A percentile compares a stretch with the other conserved stretches of the same genome.
Conservation (phyloP, 768 basidiomycete species). For the Polyporus arcularius region DNA sequence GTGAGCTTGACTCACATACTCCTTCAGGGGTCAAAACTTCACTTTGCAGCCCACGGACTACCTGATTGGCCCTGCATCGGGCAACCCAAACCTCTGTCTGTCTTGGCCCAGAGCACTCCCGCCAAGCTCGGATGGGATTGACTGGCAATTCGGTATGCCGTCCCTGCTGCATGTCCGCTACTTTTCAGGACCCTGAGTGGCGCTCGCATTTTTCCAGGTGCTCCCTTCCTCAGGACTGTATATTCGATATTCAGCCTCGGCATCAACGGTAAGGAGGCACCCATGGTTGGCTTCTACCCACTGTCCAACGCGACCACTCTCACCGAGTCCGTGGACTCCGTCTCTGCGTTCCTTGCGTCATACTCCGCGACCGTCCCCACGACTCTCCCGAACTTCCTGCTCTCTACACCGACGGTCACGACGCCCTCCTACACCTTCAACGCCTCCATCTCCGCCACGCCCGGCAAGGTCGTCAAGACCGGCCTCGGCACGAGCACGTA, state of each 20-base stretch:
- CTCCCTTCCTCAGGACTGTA: conserved; percentile 71
- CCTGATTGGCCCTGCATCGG: conserved; percentile 67
- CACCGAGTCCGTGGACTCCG: conserved; percentile 40
- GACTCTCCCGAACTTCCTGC: conserved; percentile 68
- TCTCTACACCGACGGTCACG: conserved; percentile 60
- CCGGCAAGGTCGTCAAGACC: conserved; percentile 56
- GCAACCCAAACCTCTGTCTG: conserved; percentile 67
- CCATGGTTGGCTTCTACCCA: conserved; percentile 76
- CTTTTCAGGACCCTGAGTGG: not conserved
- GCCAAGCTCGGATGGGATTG: conserved; percentile 72
- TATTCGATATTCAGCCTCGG: conserved; percentile 83
- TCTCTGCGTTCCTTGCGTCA: conserved; percentile 59
- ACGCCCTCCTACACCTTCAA: conserved; percentile 72
- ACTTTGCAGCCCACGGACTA: conserved; percentile 75
- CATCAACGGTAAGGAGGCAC: conserved; percentile 71
- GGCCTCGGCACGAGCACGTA: conserved; percentile 78
- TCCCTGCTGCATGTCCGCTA: not conserved
- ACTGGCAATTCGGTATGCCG: conserved; percentile 77
- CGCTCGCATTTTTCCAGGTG: conserved; percentile 39
- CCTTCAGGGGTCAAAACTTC: conserved; percentile 48
- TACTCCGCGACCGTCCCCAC: conserved; percentile 66
- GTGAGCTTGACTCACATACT: not conserved
- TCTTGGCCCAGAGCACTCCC: conserved; percentile 71
- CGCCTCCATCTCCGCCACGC: conserved; percentile 55
- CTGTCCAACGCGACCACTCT: conserved; percentile 47